Conservation (phyloP, 2,329 filamentous ascomycete species). For the Penicillium sp. region DNA sequence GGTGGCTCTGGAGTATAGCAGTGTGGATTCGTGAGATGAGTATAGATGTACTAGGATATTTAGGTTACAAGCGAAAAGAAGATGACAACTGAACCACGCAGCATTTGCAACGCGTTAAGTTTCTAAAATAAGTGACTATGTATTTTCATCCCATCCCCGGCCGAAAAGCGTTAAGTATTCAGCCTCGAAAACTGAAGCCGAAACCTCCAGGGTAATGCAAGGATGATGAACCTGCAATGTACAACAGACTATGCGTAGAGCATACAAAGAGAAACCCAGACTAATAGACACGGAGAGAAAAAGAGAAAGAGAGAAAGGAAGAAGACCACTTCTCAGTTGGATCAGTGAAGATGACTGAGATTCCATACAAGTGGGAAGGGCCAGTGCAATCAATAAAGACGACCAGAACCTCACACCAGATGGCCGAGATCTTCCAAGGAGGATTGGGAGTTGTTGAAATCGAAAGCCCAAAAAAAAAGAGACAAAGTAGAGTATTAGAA, state of each 20-base stretch:
- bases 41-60: too few relatives aligned
- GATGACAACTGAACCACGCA: neutral
- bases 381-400: slow-evolving; percentile 40
- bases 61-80: neutral
- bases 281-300: neutral
- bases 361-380: neutral
- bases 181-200: neutral
- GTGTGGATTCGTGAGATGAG: neutral
- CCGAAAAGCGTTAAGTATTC: neutral
- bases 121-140: slow-evolving; percentile 4
- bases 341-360: slow-evolving; percentile 34
- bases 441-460: slow-evolving; percentile 5
- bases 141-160: slow-evolving; percentile 2
- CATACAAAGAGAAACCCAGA: slow-evolving; percentile 1
- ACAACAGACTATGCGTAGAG: slow-evolving; percentile 3
- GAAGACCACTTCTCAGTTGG: slow-evolving; percentile 24
- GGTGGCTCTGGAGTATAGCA: neutral
- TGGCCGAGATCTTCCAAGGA: neutral
- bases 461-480: neutral
- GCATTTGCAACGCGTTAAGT: neutral
- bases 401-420: slow-evolving; percentile 25
- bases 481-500: slow-evolving; percentile 11
- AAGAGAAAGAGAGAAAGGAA: slow-evolving; percentile 4
- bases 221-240: slow-evolving; percentile 6
- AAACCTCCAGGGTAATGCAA: neutral